phyloP scores from a whole-genome alignment of 2,329 filamentous ascomycete genomes.

The Trichoderma sp. region DNA sequence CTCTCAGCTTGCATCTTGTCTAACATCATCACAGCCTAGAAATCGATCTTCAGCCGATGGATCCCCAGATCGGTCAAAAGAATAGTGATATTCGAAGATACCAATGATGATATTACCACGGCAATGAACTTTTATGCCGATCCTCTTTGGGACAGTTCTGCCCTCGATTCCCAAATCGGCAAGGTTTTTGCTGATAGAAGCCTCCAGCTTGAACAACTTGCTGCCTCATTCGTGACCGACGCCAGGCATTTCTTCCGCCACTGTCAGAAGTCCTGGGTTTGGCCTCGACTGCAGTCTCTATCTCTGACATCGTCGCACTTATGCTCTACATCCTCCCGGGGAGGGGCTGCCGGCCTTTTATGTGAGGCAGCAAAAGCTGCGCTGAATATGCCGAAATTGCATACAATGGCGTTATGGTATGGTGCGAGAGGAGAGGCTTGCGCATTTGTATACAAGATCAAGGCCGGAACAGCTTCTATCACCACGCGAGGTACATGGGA shows the following conservation, averaged over 20 bases:
- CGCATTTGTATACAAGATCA: not conserved
- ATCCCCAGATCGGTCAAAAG: not conserved
- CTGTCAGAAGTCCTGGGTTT: not conserved
- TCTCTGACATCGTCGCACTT: not conserved
- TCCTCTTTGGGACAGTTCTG: not conserved
- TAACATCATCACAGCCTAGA: not conserved
- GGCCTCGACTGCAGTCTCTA: not conserved
- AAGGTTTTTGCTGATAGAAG: not conserved
- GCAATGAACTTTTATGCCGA: not conserved
- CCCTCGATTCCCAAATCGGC: not conserved
- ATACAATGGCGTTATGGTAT: not conserved
- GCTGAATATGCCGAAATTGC: not conserved
- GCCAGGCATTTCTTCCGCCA: not conserved
- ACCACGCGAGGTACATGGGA: not conserved
- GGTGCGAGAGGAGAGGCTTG: not conserved
- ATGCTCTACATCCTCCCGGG: not conserved
- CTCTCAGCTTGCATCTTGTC: not conserved
- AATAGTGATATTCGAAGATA: not conserved
- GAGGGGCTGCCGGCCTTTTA: not conserved
- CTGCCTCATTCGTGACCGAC: not conserved
- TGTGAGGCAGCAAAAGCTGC: not conserved
- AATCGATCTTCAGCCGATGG: not conserved
- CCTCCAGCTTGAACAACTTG: not conserved
- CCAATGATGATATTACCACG: not conserved
- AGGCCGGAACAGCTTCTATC: not conserved